phyloP scores from a whole-genome alignment of 2,329 filamentous ascomycete species.

The Trematosphaeria pertusa region DNA sequence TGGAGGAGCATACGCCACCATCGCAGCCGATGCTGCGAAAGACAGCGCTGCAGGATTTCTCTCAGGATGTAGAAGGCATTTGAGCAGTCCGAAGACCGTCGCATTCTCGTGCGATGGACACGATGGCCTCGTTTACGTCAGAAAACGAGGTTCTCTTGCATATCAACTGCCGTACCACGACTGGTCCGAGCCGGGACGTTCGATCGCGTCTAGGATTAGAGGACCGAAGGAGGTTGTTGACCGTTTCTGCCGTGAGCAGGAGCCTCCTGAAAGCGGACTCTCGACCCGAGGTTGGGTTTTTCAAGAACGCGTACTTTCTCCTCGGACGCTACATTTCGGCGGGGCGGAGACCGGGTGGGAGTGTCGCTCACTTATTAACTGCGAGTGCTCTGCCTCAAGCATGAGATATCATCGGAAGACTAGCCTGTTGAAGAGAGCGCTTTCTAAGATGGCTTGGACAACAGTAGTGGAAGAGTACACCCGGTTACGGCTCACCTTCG shows the following conservation, averaged over 20 bases:
- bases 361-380: constrained; percentile 17
- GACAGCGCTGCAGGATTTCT: constrained; percentile 1
- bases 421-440: neutral
- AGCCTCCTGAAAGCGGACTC: constrained; percentile 2
- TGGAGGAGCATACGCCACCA: constrained; percentile 2
- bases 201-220: too few species aligned
- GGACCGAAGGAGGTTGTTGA: too few species aligned
- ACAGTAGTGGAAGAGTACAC: too few species aligned
- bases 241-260: too few species aligned
- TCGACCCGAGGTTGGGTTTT: constrained; percentile 15
- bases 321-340: constrained; percentile 14
- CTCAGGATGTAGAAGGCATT: neutral
- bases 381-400: constrained; percentile 11
- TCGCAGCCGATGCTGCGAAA: constrained; percentile 2
- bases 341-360: constrained; percentile 10
- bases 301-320: constrained; percentile 17
- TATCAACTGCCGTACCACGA: neutral
- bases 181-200: neutral
- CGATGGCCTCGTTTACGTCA: neutral
- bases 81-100: neutral
- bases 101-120: neutral
- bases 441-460: too few species aligned
- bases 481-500: neutral
- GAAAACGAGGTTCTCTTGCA: neutral
- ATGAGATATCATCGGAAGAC: neutral